These are phyloP conservation scores for Daldinia concentrica DNA, from an alignment of 495 filamentous ascomycete genomes.

Conservation along the genomic window DNA sequence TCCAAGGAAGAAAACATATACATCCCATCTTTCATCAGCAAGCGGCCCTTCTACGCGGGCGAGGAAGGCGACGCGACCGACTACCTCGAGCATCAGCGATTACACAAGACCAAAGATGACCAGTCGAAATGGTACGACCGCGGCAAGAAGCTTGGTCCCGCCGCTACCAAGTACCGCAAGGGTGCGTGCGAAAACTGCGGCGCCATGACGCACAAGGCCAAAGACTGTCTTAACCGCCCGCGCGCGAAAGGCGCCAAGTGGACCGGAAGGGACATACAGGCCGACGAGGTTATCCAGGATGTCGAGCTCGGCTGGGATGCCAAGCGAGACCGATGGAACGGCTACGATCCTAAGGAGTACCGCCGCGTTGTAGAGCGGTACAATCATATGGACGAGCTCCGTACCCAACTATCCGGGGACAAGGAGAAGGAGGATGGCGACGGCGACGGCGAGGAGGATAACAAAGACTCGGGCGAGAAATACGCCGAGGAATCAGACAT, in stretches of 20 bases:
- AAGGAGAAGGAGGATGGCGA: slow-evolving; percentile 57
- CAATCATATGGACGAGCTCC: slow-evolving; percentile 83
- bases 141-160: slow-evolving; percentile 79
- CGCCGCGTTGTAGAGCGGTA: slow-evolving; percentile 85
- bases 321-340: slow-evolving; percentile 98
- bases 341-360: slow-evolving; percentile 91
- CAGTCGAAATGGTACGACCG: slow-evolving; percentile 91
- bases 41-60: slow-evolving; percentile 95
- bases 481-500: slow-evolving; percentile 98
- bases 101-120: slow-evolving; percentile 74
- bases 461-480: slow-evolving; percentile 68
- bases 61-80: slow-evolving; percentile 81
- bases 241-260: slow-evolving; percentile 90
- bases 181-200: slow-evolving; percentile 99
- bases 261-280: slow-evolving; percentile 92
- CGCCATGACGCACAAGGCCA: slow-evolving; percentile 93
- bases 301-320: slow-evolving; percentile 94
- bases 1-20: slow-evolving; percentile 94
- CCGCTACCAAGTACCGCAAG: slow-evolving; percentile 95
- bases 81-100: slow-evolving; percentile 96
- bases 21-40: slow-evolving; percentile 97
- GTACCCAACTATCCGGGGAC: slow-evolving; percentile 59
- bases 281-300: slow-evolving; percentile 87
- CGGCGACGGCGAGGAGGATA: slow-evolving; percentile 61
- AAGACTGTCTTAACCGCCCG: slow-evolving; percentile 90